A percentile compares a stretch with the other conserved stretches of the same genome.
phyloP scores from a whole-genome alignment of 2,329 filamentous ascomycete genomes.

The Pseudogymnoascus sp. region DNA sequence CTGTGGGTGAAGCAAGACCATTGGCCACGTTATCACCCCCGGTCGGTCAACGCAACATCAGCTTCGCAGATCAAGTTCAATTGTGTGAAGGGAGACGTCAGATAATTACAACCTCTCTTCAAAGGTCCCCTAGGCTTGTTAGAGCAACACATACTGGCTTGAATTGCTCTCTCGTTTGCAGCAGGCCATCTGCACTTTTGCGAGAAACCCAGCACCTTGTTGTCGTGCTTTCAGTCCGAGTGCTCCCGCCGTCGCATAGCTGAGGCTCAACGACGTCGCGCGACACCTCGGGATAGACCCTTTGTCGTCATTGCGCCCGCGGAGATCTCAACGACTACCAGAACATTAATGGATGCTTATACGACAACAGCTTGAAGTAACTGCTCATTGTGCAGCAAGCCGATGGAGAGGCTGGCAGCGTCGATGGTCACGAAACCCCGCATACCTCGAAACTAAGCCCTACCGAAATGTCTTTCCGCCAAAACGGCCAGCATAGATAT shows the following conservation, averaged over 20 bases:
- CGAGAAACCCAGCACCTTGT: not conserved
- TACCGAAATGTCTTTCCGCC: constrained; percentile 49
- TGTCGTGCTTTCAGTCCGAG: constrained; percentile 2
- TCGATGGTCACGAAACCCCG: constrained; percentile 9
- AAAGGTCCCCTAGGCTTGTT: not conserved
- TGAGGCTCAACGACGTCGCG: constrained; percentile 10
- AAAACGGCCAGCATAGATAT: constrained; percentile 53
- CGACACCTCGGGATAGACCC: not conserved
- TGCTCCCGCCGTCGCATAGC: constrained; percentile 8
- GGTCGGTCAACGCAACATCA: constrained; percentile 2
- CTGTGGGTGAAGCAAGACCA: not conserved
- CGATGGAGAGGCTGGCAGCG: not conserved
- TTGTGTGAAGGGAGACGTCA: not conserved
- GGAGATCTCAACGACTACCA: not conserved
- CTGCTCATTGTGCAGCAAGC: constrained; percentile 8
- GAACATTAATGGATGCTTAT: not conserved
- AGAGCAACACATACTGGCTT: not conserved
- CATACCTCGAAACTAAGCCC: constrained; percentile 7
- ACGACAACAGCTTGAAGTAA: not conserved
- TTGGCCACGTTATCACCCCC: constrained; percentile 10
- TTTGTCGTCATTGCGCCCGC: not conserved
- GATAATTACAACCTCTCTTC: not conserved
- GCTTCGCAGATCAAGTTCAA: constrained; percentile 9
- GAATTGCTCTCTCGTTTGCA: not conserved
- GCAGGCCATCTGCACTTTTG: not conserved